Evolutionary conservation across 495 filamentous ascomycete genomes (phyloP).

Genomic region (Aspergillus avenaceus): DNA sequence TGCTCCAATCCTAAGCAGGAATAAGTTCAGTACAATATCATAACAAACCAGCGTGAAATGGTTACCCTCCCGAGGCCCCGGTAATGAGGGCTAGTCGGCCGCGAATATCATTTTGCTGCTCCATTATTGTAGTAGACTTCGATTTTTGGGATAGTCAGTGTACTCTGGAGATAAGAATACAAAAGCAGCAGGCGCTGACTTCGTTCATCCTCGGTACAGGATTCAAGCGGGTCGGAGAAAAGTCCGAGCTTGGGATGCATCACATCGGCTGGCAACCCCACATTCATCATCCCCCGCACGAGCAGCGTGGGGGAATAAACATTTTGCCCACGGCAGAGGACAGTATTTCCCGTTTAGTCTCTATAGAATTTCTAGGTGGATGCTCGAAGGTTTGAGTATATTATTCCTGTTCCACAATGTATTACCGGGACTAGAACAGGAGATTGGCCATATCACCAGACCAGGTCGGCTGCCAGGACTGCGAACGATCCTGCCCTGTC

Average conservation of each 20-base stretch:
- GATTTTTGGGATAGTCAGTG: no score
- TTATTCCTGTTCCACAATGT: not conserved
- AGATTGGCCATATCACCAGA: conserved; percentile 41
- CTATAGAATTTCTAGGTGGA: not conserved
- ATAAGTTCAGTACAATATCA: conserved; percentile 1
- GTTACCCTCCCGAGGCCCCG: conserved; percentile 62
- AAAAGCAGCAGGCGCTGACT: not conserved
- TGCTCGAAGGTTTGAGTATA: not conserved
- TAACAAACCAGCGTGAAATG: not conserved
- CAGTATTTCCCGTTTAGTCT: not conserved
- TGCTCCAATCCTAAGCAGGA: conserved; percentile 50
- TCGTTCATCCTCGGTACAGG: not conserved
- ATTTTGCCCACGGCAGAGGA: not conserved
- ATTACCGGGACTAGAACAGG: conserved; percentile 26
- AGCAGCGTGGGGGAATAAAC: not conserved
- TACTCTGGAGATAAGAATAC: no score
- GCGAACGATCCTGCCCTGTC: conserved; percentile 28
- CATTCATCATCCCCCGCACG: not conserved
- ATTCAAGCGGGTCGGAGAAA: conserved; percentile 1
- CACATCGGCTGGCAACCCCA: not conserved
- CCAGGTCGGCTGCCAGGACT: conserved; percentile 42
- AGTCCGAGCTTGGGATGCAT: not conserved
- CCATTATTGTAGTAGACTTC: not conserved
- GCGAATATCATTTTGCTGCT: conserved; percentile 44
- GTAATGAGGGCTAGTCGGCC: conserved; percentile 62